phyloP scores from a whole-genome alignment of 768 basidiomycete genomes.

The Tulasnella calospora region DNA sequence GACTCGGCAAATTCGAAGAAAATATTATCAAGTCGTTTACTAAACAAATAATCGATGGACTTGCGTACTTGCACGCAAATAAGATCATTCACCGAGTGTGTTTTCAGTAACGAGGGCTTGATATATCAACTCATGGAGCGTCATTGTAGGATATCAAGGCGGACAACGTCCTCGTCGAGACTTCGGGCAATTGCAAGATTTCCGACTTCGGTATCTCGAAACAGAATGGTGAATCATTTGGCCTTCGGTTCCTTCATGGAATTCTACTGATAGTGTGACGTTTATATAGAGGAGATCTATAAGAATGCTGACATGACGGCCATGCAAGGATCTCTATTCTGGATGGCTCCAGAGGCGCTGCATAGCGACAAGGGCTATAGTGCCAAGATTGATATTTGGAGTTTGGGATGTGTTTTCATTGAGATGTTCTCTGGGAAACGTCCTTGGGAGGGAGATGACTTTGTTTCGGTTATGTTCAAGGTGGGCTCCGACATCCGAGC shows the following conservation, averaged over 20 bases:
- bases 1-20: constrained; percentile 89
- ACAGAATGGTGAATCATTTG: constrained; percentile 45
- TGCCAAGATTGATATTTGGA: constrained; percentile 98
- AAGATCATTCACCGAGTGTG: constrained; percentile 84
- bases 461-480: constrained; percentile 90
- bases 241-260: neutral
- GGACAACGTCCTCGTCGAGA: constrained; percentile 97
- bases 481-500: constrained; percentile 42
- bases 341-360: constrained; percentile 98
- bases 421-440: constrained; percentile 99
- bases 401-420: constrained; percentile 91
- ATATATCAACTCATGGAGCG: constrained; percentile 2
- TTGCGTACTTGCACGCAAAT: constrained; percentile 87
- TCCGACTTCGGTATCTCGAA: constrained; percentile 98
- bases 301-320: constrained; percentile 60
- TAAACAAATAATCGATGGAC: constrained; percentile 80
- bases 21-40: constrained; percentile 93
- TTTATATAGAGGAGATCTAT: neutral
- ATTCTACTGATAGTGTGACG: neutral
- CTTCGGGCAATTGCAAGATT: constrained; percentile 89
- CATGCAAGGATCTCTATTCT: constrained; percentile 98
- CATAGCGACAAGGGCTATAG: constrained; percentile 66
- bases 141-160: constrained; percentile 80
- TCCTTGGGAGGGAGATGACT: constrained; percentile 89
- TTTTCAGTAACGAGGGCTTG: neutral